Conservation (phyloP, 2,329 filamentous ascomycete species). For the Trichoderma sp. region DNA sequence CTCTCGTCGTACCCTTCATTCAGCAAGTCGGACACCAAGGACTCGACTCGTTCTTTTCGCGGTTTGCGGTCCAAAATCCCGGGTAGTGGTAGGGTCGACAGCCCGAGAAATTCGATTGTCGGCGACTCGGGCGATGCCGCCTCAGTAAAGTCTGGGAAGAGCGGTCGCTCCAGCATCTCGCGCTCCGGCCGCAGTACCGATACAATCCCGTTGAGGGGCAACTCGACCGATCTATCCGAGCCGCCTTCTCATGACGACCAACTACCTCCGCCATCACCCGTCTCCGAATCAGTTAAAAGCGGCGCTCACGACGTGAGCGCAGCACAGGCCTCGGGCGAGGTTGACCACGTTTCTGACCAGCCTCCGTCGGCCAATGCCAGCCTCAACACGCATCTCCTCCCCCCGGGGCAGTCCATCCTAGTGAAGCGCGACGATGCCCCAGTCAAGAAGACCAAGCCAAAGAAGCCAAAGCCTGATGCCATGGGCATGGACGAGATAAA, state of each 20-base stretch:
- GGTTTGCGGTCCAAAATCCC: slow-evolving; percentile 88
- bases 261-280: slow-evolving; percentile 75
- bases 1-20: slow-evolving; percentile 90
- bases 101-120: slow-evolving; percentile 73
- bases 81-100: slow-evolving; percentile 68
- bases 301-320: slow-evolving; percentile 73
- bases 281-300: slow-evolving; percentile 72
- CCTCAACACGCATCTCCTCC: slow-evolving; percentile 56
- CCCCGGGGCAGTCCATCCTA: slow-evolving; percentile 85
- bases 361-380: slow-evolving; percentile 68
- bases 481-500: slow-evolving; percentile 91
- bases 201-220: slow-evolving; percentile 39
- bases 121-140: slow-evolving; percentile 66
- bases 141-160: slow-evolving; percentile 70
- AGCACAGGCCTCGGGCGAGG: slow-evolving; percentile 82
- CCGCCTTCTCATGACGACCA: slow-evolving; percentile 51
- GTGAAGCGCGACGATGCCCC: slow-evolving; percentile 75
- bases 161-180: slow-evolving; percentile 50
- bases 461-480: slow-evolving; percentile 44
- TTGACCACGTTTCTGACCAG: slow-evolving; percentile 89
- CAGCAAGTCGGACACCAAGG: slow-evolving; percentile 87
- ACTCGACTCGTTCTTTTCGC: slow-evolving; percentile 82
- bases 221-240: slow-evolving; percentile 42
- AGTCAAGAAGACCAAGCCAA: slow-evolving; percentile 45
- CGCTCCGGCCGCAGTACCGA: slow-evolving; percentile 46